Conservation (phyloP, 805 yeast genomes). For the Danielia reshetovae region DNA sequence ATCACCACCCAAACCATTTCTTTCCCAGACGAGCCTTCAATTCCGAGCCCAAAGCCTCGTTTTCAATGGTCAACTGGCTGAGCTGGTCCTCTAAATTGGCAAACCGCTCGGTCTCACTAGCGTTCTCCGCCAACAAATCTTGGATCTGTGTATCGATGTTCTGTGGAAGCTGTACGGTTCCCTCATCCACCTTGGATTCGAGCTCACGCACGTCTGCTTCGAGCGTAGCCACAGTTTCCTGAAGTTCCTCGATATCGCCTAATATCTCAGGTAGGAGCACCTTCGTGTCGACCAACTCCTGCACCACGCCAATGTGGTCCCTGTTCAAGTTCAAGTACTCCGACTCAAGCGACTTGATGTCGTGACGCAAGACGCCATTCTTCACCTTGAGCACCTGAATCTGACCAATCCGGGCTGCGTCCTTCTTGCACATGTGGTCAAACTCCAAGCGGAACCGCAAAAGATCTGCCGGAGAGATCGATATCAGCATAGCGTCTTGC, state of each 20-base stretch:
- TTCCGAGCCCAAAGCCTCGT: conserved; percentile 21
- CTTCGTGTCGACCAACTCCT: conserved; percentile 79
- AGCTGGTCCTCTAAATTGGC: conserved; percentile 38
- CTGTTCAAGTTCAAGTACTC: conserved; percentile 64
- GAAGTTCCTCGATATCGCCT: conserved; percentile 68
- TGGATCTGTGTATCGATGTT: conserved; percentile 36
- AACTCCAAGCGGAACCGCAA: conserved; percentile 71
- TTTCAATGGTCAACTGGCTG: conserved; percentile 22
- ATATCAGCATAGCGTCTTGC: conserved; percentile 68
- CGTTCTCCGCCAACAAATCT: conserved; percentile 32
- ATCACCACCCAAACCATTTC: conserved; percentile 27
- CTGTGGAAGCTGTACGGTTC: conserved; percentile 27
- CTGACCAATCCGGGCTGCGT: conserved; percentile 61
- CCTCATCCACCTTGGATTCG: conserved; percentile 29
- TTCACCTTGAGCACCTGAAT: conserved; percentile 54
- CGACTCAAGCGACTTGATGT: conserved; percentile 68
- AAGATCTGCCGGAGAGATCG: conserved; percentile 68
- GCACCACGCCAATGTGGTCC: conserved; percentile 85
- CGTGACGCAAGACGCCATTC: conserved; percentile 70
- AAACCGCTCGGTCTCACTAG: conserved; percentile 35
- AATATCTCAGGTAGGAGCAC: conserved; percentile 67
- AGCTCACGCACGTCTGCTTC: conserved; percentile 36
- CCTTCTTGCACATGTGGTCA: conserved; percentile 64
- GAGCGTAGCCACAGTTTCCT: conserved; percentile 36
- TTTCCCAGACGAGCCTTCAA: conserved; percentile 17